Evolutionary conservation across 108 stramenopile species (phyloP).

Genomic region (Nannochloropsis oceanica): DNA sequence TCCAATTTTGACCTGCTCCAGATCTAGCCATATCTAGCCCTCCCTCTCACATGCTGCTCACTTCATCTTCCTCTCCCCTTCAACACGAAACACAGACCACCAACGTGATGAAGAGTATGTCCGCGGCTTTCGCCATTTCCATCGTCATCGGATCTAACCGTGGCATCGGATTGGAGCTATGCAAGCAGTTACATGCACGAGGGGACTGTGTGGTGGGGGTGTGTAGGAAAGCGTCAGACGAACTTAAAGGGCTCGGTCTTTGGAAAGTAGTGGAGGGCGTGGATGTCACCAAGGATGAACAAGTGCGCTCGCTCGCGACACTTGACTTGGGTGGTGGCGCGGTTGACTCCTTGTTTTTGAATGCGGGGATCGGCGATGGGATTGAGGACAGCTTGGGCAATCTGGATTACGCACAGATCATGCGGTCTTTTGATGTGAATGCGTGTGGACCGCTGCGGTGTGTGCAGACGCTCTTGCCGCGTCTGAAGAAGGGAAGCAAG

Average conservation of each 20-base stretch:
- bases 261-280: not conserved
- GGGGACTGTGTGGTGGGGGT: not conserved
- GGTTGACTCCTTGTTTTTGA: not conserved
- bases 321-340: not conserved
- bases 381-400: not conserved
- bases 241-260: not conserved
- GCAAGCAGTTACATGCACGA: not conserved
- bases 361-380: not conserved
- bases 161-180: not conserved
- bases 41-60: no score
- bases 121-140: not conserved
- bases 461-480: not conserved
- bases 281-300: not conserved
- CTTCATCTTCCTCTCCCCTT: no score
- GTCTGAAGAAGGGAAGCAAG: not conserved
- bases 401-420: not conserved
- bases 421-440: not conserved
- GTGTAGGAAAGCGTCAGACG: not conserved
- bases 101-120: not conserved
- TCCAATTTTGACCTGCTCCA: no score
- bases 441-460: not conserved
- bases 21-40: no score
- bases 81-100: no score
- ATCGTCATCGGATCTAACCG: not conserved
- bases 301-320: not conserved